Percentiles rank a stretch among this genome's conserved stretches.
Evolutionary conservation across 331 rosid genomes (phyloP).

Genomic region (Quercus tomentella): DNA sequence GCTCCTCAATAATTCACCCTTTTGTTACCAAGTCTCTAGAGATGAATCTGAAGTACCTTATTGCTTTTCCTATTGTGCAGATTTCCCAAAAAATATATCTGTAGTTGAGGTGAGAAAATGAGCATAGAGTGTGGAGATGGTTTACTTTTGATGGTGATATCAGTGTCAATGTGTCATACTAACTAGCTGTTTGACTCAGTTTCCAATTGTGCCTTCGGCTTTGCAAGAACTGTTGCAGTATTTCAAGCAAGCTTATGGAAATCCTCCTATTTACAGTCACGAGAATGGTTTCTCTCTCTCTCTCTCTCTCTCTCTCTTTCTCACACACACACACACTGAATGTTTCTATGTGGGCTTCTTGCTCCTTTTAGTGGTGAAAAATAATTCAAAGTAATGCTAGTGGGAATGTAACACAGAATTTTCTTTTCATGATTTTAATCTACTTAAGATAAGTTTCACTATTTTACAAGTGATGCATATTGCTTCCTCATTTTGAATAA

Average conservation of each 20-base stretch:
- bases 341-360: background rate
- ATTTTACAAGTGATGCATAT: background rate
- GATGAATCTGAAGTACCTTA: background rate
- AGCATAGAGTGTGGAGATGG: background rate
- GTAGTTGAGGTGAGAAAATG: slow-evolving; percentile 17
- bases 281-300: slow-evolving; percentile 52
- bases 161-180: background rate
- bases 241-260: slow-evolving; percentile 43
- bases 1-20: background rate
- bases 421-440: background rate
- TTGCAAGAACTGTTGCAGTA: slow-evolving; percentile 32
- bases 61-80: slow-evolving; percentile 3
- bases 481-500: background rate
- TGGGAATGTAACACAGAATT: background rate
- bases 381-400: background rate
- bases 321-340: too few relatives aligned
- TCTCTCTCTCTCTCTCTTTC: background rate
- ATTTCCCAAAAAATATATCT: background rate
- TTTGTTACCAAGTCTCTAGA: background rate
- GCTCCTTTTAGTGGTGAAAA: background rate
- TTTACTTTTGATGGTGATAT: background rate
- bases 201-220: slow-evolving; percentile 30
- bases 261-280: slow-evolving; percentile 47
- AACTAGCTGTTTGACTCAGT: slow-evolving; percentile 27
- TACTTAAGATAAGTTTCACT: background rate